phyloP scores from a whole-genome alignment of 2,329 filamentous ascomycete genomes.

The Ceratocystis variospora region DNA sequence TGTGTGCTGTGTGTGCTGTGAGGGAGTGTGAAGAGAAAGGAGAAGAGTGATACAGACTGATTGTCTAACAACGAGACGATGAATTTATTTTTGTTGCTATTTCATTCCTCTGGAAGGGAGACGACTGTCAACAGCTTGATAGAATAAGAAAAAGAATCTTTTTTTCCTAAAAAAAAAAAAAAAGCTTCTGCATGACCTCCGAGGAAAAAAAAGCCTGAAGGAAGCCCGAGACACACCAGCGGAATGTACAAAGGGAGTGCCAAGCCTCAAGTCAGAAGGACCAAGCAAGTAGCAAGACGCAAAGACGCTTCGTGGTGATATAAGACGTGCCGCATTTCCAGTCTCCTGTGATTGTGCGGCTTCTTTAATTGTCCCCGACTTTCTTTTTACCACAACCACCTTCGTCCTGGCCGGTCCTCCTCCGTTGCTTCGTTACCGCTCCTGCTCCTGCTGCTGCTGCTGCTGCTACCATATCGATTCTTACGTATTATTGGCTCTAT shows the following conservation, averaged over 20 bases:
- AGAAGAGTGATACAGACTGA: not conserved
- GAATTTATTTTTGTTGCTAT: no score
- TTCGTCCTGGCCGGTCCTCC: not conserved
- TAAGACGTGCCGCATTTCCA: not conserved
- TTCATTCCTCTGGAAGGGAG: no score
- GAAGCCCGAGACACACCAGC: constrained; percentile 4
- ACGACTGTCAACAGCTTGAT: no score
- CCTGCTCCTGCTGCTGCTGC: not conserved
- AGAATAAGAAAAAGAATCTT: not conserved
- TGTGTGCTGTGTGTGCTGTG: not conserved
- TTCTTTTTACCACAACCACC: not conserved
- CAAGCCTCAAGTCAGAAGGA: not conserved
- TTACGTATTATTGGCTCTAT: not conserved
- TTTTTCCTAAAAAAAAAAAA: not conserved
- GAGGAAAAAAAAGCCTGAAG: not conserved
- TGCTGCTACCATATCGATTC: not conserved
- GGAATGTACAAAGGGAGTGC: constrained; percentile 5
- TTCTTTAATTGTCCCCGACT: not conserved
- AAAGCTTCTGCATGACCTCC: not conserved
- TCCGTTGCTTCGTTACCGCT: not conserved
- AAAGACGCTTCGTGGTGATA: not conserved
- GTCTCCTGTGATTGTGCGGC: not conserved
- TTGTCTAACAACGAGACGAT: no score
- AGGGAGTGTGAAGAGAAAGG: not conserved
- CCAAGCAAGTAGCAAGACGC: not conserved